Base-by-base conservation (phyloP, 192 early-diverging fungal species). In the Backusella macrospora region DNA sequence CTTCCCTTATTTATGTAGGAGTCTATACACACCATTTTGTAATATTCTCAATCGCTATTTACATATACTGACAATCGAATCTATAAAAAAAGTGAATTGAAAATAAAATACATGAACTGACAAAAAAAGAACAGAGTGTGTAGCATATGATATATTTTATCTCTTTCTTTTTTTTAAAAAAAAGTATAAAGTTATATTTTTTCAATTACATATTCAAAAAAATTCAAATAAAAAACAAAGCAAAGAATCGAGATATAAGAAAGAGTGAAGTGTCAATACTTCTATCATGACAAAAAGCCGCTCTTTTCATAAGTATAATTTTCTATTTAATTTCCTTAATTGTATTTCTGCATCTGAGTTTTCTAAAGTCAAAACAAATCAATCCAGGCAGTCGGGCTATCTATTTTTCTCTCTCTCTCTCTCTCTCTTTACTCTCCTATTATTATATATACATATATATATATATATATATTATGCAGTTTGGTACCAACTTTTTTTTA, bases 271-370 rank as follows among this genome's bases (percentile, higher is more conserved):
- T 18, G 49, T 52, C 18, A 52, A 52, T 52, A 18, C 18, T 18
- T 52, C n/a, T 52, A 52, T 52, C 49, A 52, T 52, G 49, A 52
- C 49, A 52, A 52, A 18, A 52, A 21, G n/a, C 49, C 9, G 49
- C 49, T 52, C 49, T 9, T 52, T 52, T 52, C n/a, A 52, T 52
- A 52, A 9, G 10, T 6, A 16, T 18, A 18, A 23, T 52, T 52
- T 52, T 7, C n/a, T 34, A 34, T 34, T 52, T 52, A 18, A 9
- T 52, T 52, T 52, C 49, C 49, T 52, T 52, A 52, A 49, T 8
- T 52, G 49, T 21, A 52, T 0, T 52, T 52, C 18, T 52, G n/a
- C 8, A 8, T 18, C 18, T 52, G 3, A 23, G 9, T 9, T 23
- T 9, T n/a, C 9, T 52, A 18, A 16, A 52, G 49, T n/a, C 49